Conservation (phyloP, 2,329 filamentous ascomycete species). For the Sporothrix protearum region DNA sequence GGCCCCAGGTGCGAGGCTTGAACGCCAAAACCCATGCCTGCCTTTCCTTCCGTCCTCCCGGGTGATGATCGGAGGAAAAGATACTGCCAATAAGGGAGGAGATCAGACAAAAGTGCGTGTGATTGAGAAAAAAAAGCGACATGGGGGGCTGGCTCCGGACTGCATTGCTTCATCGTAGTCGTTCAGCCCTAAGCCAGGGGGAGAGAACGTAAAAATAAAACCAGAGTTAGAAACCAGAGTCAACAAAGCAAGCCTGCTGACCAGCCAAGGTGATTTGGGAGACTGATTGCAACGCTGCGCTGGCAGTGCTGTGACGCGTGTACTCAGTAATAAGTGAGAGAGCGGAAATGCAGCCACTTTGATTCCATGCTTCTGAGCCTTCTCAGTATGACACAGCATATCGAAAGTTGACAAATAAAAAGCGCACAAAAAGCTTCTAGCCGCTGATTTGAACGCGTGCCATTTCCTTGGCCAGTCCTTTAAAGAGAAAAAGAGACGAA, state of each 20-base stretch:
- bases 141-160: background rate
- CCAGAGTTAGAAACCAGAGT: background rate
- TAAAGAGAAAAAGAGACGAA: background rate
- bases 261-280: background rate
- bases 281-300: background rate
- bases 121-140: background rate
- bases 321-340: background rate
- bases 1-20: background rate
- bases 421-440: background rate
- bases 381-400: background rate
- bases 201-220: background rate
- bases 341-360: constrained; percentile 6
- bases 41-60: constrained; percentile 5
- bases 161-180: background rate
- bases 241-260: background rate
- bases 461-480: background rate
- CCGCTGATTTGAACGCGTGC: background rate
- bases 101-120: background rate
- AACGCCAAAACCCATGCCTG: background rate
- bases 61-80: background rate
- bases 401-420: background rate
- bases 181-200: constrained; percentile 18
- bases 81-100: background rate
- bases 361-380: no score
- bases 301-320: background rate